Base-by-base conservation (phyloP, 768 basidiomycete genomes). In the Dendrothele bispora region DNA sequence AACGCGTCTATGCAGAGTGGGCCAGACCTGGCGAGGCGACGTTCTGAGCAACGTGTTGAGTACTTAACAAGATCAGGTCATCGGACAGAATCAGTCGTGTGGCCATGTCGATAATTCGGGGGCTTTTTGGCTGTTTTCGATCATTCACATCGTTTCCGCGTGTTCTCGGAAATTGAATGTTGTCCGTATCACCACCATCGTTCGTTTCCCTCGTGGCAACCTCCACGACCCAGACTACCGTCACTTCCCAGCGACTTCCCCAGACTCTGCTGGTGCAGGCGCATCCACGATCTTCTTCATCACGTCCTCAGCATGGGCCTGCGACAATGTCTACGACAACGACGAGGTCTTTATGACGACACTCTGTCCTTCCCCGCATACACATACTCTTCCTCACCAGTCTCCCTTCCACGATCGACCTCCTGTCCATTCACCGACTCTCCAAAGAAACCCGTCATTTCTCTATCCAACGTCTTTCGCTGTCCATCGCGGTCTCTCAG, bases 181-280 rank as follows among this genome's bases (percentile, higher is more conserved):
- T n/a, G n/a, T n/a, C n/a, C n/a, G n/a, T n/a, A n/a, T n/a, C n/a
- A n/a, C n/a, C n/a, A n/a, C n/a, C n/a, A n/a, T n/a, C n/a, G n/a
- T n/a, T n/a, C n/a, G n/a, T n/a, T n/a, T n/a, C 71, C 69, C 67
- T 59, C 69, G 75, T 50, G 83, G 83, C 40, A 76, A 82, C 62
- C 67, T 83, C 21, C 83, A 85, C 57, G 83, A 85, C 62, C 83
- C 83, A 20, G 83, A 85, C 58, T 85, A 75, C 64, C 72, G 82
- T 52, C 73, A 83, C 65, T 85, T 85, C 50, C 83, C 83, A 22
- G 58, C 72, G 28, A 46, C 39, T 28, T 42, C 27, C 36, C 37
- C 17, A 30, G 11, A 39, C 34, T n/a, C 30, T n/a, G n/a, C n/a
- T n/a, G n/a, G n/a, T n/a, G n/a, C n/a, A n/a, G n/a, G n/a, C n/a